A percentile compares a stretch with the other conserved stretches of the same genome.
Evolutionary conservation across 2,329 filamentous ascomycete genomes (phyloP).

Genomic region (Venturia oleaginea): DNA sequence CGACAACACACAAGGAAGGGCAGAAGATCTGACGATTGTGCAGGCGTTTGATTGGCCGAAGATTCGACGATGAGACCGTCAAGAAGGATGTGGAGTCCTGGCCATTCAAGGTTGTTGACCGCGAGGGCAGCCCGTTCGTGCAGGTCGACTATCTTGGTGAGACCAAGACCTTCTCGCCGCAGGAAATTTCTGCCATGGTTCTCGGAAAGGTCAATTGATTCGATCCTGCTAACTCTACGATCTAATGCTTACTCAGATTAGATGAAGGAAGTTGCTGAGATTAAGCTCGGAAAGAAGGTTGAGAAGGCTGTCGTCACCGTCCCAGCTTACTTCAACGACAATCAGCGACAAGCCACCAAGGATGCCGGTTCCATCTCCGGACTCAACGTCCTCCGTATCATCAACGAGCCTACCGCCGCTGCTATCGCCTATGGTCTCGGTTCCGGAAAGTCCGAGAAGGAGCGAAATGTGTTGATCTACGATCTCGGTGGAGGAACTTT

Average conservation of each 20-base stretch:
- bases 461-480: slow-evolving; percentile 98
- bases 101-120: slow-evolving; percentile 97
- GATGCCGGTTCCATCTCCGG: slow-evolving; percentile 95
- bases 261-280: slow-evolving; percentile 99
- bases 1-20: neutral
- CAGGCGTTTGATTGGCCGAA: slow-evolving; percentile 94
- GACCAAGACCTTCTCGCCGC: slow-evolving; percentile 91
- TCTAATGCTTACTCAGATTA: slow-evolving; percentile 29
- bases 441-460: slow-evolving; percentile 65
- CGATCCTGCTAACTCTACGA: neutral
- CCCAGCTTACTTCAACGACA: slow-evolving; percentile 98
- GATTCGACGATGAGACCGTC: slow-evolving; percentile 89
- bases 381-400: slow-evolving; percentile 97
- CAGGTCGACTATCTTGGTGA: slow-evolving; percentile 93
- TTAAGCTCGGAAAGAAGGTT: slow-evolving; percentile 97
- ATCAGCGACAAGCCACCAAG: slow-evolving; percentile 96
- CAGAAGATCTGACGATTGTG: slow-evolving; percentile 14
- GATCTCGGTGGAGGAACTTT: slow-evolving; percentile 98
- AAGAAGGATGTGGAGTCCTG: slow-evolving; percentile 99
- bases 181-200: slow-evolving; percentile 99
- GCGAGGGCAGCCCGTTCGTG: slow-evolving; percentile 79
- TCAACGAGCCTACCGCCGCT: slow-evolving; percentile 97
- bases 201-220: slow-evolving; percentile 70
- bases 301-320: slow-evolving; percentile 99
- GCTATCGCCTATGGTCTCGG: slow-evolving; percentile 91